Percentiles rank a stretch among this genome's conserved stretches.
Conservation (phyloP, 441 rosid genomes). For the Eruca vesicaria region DNA sequence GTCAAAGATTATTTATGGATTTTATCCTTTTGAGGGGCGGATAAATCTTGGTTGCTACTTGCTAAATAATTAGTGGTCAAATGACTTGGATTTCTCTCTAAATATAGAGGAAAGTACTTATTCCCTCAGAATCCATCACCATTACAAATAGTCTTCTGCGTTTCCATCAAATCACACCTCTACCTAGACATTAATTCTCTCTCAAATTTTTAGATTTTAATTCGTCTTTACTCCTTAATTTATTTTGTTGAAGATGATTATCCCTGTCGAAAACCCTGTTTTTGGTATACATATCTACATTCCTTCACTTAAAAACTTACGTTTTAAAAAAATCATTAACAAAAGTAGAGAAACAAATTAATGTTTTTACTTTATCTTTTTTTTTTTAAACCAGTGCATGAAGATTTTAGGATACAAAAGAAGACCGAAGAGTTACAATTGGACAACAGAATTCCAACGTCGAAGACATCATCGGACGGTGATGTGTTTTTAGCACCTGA, state of each 20-base stretch:
- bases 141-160: slow-evolving; percentile 37
- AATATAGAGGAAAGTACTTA: slow-evolving; percentile 41
- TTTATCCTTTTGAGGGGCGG: background rate
- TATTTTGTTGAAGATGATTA: slow-evolving; percentile 36
- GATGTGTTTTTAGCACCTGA: slow-evolving; percentile 43
- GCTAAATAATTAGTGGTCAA: background rate
- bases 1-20: background rate
- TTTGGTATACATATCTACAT: slow-evolving; percentile 13
- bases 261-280: slow-evolving; percentile 42
- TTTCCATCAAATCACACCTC: slow-evolving; percentile 5
- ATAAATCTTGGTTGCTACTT: background rate
- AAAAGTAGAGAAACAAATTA: background rate
- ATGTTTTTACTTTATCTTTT: background rate
- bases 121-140: background rate
- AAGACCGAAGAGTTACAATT: slow-evolving; percentile 37
- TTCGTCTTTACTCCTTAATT: background rate
- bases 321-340: background rate
- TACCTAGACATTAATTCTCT: background rate
- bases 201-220: background rate
- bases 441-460: slow-evolving; percentile 41
- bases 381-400: background rate
- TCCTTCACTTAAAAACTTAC: background rate
- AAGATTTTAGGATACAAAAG: slow-evolving; percentile 1
- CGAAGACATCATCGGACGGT: slow-evolving; percentile 20
- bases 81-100: slow-evolving; percentile 23